These are phyloP conservation scores for Panellus pusillus DNA, from an alignment of 768 basidiomycete genomes.

Conservation along the genomic window DNA sequence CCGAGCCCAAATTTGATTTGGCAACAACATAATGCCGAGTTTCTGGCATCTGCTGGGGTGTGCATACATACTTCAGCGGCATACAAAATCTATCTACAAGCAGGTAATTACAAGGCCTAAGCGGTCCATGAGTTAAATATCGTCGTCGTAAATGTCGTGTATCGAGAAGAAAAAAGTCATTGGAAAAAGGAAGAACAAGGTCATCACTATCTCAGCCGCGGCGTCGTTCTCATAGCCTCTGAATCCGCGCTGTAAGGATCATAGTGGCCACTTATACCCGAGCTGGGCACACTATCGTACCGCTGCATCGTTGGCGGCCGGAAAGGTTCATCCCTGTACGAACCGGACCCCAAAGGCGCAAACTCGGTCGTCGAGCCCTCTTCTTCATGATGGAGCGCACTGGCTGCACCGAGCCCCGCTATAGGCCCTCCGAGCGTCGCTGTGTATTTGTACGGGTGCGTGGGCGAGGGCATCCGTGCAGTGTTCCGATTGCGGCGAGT, in stretches of 20 bases:
- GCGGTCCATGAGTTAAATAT: neutral
- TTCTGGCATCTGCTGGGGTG: too few species aligned
- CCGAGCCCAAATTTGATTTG: too few species aligned
- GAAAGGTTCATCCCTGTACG: slow-evolving; percentile 13
- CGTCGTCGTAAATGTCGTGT: too few species aligned
- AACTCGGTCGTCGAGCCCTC: neutral
- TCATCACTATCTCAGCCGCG: too few species aligned
- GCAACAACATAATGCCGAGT: too few species aligned
- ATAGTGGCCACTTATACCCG: slow-evolving; percentile 13
- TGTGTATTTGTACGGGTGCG: slow-evolving; percentile 15
- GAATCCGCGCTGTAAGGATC: slow-evolving; percentile 19
- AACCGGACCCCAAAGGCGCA: neutral
- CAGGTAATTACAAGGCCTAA: neutral
- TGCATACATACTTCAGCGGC: too few species aligned
- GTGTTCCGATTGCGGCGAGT: slow-evolving; percentile 67
- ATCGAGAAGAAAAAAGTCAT: too few species aligned
- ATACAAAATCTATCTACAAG: neutral
- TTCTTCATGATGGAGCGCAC: slow-evolving; percentile 6
- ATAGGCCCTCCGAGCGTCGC: slow-evolving; percentile 10
- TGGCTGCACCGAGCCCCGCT: slow-evolving; percentile 13
- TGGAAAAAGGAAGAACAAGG: too few species aligned
- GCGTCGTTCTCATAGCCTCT: neutral
- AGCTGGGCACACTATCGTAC: slow-evolving; percentile 6
- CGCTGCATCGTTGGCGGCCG: slow-evolving; percentile 13
- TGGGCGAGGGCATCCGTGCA: slow-evolving; percentile 48